These are phyloP conservation scores for Paramecium sexaurelia DNA, from an alignment of 73 alveolate genomes.

Conservation along the genomic window DNA sequence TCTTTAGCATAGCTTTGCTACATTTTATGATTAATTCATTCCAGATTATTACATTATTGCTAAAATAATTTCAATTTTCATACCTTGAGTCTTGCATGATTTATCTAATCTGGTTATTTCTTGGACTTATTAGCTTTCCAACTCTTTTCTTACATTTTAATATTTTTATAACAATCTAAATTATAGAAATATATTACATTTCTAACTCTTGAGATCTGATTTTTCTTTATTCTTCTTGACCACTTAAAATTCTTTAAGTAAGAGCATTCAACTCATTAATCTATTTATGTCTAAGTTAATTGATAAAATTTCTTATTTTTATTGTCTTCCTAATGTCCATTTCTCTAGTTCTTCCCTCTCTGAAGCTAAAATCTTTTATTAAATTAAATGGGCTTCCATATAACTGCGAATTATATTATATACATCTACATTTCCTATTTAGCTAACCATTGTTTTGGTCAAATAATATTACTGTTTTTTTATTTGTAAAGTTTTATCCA, in stretches of 20 bases:
- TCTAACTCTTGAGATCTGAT: conserved; percentile 62
- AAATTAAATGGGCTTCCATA: conserved; percentile 63
- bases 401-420: background rate
- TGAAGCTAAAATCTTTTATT: conserved; percentile 35
- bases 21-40: conserved; percentile 37
- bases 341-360: conserved; percentile 65
- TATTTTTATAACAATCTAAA: conserved; percentile 61
- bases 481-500: too few relatives aligned
- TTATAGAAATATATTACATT: conserved; percentile 2
- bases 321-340: conserved; percentile 53
- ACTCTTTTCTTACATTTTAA: conserved; percentile 59
- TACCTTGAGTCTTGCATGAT: conserved; percentile 31
- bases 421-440: conserved; percentile 52
- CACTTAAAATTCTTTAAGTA: conserved; percentile 53
- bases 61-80: background rate
- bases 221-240: conserved; percentile 60
- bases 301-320: conserved; percentile 49
- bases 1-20: background rate
- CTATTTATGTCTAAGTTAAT: conserved; percentile 6
- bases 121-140: conserved; percentile 51
- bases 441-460: conserved; percentile 58
- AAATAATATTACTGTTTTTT: too few relatives aligned
- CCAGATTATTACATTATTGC: conserved; percentile 37
- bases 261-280: conserved; percentile 60
- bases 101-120: conserved; percentile 61